Evolutionary conservation across 2,329 filamentous ascomycete genomes (phyloP), one percentile per base, ranked within the genome.

Genomic region (Microsporum canis): DNA sequence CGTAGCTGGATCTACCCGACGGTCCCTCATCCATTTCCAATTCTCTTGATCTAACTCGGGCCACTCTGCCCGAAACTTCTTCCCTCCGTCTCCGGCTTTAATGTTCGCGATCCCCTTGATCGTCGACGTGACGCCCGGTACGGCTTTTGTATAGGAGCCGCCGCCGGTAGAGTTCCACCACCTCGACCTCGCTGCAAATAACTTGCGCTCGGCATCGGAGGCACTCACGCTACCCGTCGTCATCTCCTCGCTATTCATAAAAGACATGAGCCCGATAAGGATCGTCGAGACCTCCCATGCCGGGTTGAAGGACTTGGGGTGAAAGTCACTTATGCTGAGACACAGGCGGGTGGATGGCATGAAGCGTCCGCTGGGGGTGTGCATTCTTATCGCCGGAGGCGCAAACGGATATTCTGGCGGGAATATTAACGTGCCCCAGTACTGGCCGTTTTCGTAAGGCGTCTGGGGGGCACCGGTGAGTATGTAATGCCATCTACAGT

Each of bases 201-300:
- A 82, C 72, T 84, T 87, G 63, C 92, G 84, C 78, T 97, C 91
- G 2, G 82, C 79, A 57, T 89, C 83, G 0, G 84, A 87, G 17
- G 86, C 89, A 4, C 87, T 86, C 34, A 99, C 84, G 34, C 87
- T 91, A 1, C 94, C 94, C 0, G 94, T 97, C 0, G 94, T 99
- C 88, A 97, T 96, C 78, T 99, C 94, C 71, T 99, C 92, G 66
- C 89, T 90, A 1, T 92, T 97, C 94, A 99, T 99, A 76, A 99
- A 99, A 43, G 88, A 95, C 64, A 97, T 79, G 33, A 99, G 82
- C 7, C 94, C 94, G 60, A 95, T 95, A 14, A 99, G 79, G 65
- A 99, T 99, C 0, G 94, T 99, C 60, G 88, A 92, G 5, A 99
- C 94, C 71, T 96, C 92, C 94, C 94, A 99, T 0, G 94, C 91